phyloP scores from a whole-genome alignment of 2,329 filamentous ascomycete genomes.

The Grosmannia serpens region DNA sequence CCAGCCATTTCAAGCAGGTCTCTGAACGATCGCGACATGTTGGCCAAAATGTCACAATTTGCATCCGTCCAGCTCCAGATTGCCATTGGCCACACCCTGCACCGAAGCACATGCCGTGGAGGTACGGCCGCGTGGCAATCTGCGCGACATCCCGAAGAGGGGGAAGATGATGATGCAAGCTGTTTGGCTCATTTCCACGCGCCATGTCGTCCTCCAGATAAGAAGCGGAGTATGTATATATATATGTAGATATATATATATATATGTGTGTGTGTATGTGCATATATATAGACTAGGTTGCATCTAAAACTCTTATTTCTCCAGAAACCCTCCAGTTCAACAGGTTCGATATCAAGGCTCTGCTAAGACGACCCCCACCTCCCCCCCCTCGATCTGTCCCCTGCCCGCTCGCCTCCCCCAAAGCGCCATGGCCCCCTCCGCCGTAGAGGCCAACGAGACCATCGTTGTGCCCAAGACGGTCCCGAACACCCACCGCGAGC shows the following conservation, averaged over 20 bases:
- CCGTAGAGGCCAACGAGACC: slow-evolving; percentile 7
- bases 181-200: background rate
- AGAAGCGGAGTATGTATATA: background rate
- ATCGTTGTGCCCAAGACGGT: slow-evolving; percentile 7
- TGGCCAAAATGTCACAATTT: background rate
- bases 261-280: background rate
- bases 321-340: no score
- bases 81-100: background rate
- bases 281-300: no score
- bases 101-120: background rate
- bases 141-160: background rate
- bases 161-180: background rate
- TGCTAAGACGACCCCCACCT: background rate
- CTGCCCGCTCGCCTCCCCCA: background rate
- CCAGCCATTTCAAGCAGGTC: background rate
- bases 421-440: slow-evolving; percentile 14
- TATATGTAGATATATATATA: background rate
- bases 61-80: background rate
- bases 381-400: no score
- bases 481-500: slow-evolving; percentile 16
- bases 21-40: background rate
- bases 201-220: background rate
- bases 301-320: no score
- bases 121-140: background rate
- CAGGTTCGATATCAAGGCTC: no score